These are phyloP conservation scores for Nepenthes gracilis DNA, from an alignment of 148 eudicot genomes.

Conservation along the genomic window DNA sequence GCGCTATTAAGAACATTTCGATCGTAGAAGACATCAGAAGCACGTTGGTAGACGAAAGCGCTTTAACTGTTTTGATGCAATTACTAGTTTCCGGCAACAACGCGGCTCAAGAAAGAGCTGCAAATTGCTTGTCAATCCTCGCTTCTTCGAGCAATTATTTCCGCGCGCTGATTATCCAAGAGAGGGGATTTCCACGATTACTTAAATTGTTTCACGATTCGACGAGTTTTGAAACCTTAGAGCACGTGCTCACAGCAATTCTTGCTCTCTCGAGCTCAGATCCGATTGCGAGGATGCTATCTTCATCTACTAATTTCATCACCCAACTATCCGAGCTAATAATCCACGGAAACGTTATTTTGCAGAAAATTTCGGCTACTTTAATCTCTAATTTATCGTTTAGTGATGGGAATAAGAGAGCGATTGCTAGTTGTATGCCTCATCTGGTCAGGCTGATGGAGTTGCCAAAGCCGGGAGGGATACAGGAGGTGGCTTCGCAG, in stretches of 20 bases:
- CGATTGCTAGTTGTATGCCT: constrained; percentile 34
- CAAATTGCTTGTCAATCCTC: constrained; percentile 42
- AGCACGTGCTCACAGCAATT: constrained; percentile 50
- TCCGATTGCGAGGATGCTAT: constrained; percentile 11
- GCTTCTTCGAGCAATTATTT: constrained; percentile 30
- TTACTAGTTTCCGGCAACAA: constrained; percentile 26
- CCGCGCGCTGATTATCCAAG: constrained; percentile 23
- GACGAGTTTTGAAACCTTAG: constrained; percentile 22
- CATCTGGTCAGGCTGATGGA: constrained; percentile 54
- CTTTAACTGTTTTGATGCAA: constrained; percentile 30
- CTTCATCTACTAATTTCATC: constrained; percentile 27
- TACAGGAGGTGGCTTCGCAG: constrained; percentile 33
- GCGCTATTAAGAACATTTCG: constrained; percentile 35
- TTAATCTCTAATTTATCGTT: constrained; percentile 28
- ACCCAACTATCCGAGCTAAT: constrained; percentile 27
- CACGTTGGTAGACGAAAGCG: constrained; percentile 37
- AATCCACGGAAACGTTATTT: constrained; percentile 28
- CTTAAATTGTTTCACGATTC: constrained; percentile 35
- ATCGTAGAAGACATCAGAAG: constrained; percentile 34
- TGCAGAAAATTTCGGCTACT: constrained; percentile 37
- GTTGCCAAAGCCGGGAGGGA: constrained; percentile 44
- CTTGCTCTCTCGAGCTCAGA: constrained; percentile 29
- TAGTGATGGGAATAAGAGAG: constrained; percentile 39
- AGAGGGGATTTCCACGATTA: constrained; percentile 31
- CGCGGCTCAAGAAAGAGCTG: constrained; percentile 30